These are phyloP conservation scores for Aspergillus conjunctus DNA, from an alignment of 495 filamentous ascomycete species.

Conservation along the genomic window DNA sequence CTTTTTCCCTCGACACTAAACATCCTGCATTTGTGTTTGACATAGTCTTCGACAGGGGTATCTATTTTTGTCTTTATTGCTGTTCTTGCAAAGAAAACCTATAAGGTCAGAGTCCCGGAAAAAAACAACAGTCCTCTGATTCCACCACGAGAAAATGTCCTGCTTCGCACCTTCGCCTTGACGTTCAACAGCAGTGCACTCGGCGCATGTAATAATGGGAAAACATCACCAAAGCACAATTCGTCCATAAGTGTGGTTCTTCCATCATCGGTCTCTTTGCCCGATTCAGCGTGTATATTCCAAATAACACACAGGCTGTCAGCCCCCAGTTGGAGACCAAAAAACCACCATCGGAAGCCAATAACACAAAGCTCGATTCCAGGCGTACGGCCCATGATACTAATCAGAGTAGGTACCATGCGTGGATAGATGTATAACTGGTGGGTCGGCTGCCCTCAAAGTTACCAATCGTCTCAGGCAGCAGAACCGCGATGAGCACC, in stretches of 20 bases:
- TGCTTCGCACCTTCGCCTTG: too few species aligned
- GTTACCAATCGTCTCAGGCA: neutral
- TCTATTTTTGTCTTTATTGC: too few species aligned
- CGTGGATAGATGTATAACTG: neutral
- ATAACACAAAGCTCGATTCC: neutral
- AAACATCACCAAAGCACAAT: neutral
- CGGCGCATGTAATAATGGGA: neutral
- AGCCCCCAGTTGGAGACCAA: neutral
- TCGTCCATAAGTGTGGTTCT: neutral
- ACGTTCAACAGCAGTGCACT: too few species aligned
- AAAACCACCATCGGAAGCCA: neutral
- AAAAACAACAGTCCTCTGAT: too few species aligned
- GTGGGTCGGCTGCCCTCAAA: neutral
- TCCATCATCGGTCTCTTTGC: neutral
- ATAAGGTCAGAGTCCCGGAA: too few species aligned
- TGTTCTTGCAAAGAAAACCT: too few species aligned
- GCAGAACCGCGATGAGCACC: neutral
- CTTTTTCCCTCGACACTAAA: neutral
- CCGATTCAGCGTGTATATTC: neutral
- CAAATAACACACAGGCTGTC: neutral
- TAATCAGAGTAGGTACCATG: too few species aligned
- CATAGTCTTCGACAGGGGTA: too few species aligned
- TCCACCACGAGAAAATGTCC: too few species aligned
- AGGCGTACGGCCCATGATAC: neutral
- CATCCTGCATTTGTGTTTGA: too few species aligned